Conservation (phyloP, 2,329 filamentous ascomycete genomes). For the Fusarium odoratissimum region DNA sequence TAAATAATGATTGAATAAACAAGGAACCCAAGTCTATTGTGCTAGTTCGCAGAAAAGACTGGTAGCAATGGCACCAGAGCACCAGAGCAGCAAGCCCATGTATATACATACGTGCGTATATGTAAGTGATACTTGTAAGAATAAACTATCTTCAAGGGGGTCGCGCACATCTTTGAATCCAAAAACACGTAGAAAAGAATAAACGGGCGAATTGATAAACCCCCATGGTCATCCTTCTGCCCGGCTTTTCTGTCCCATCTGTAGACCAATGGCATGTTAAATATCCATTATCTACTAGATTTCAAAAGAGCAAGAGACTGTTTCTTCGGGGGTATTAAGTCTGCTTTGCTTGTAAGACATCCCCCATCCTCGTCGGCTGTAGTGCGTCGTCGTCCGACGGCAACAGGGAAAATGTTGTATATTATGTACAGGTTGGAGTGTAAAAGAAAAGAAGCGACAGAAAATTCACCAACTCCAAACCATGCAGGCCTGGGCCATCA, state of each 20-base stretch:
- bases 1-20: background rate
- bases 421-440: slow-evolving; percentile 31
- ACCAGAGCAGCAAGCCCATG: slow-evolving; percentile 17
- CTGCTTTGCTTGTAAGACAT: slow-evolving; percentile 34
- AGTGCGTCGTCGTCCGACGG: slow-evolving; percentile 8
- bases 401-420: slow-evolving; percentile 12
- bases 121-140: slow-evolving; percentile 5
- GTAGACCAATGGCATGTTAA: slow-evolving; percentile 1
- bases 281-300: slow-evolving; percentile 22
- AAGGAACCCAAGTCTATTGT: slow-evolving; percentile 33
- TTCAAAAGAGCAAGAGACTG: slow-evolving; percentile 33
- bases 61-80: background rate
- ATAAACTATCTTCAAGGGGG: slow-evolving; percentile 21
- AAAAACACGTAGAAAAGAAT: slow-evolving; percentile 9
- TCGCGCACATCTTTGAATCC: slow-evolving; percentile 22
- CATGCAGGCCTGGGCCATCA: slow-evolving; percentile 34
- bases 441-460: slow-evolving; percentile 28
- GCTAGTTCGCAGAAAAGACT: slow-evolving; percentile 23
- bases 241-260: slow-evolving; percentile 27
- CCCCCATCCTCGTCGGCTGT: slow-evolving; percentile 10
- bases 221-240: slow-evolving; percentile 20
- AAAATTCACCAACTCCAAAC: slow-evolving; percentile 41
- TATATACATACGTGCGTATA: slow-evolving; percentile 14
- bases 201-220: slow-evolving; percentile 22
- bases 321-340: slow-evolving; percentile 23